Conservation (phyloP, 116 monocot species). For the Iris pallida region DNA sequence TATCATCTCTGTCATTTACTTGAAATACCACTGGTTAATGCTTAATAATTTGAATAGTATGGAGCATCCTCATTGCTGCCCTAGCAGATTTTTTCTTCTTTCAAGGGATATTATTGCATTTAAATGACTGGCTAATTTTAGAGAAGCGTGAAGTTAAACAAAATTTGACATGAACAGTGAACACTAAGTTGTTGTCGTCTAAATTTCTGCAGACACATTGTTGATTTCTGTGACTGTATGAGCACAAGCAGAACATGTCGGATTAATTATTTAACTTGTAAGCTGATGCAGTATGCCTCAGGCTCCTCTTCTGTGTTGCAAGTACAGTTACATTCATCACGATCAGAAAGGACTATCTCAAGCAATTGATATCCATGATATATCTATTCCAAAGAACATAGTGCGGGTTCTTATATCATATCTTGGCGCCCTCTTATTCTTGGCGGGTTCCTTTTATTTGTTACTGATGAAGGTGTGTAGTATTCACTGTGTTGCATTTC, state of each 20-base stretch:
- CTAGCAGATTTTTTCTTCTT: too few species aligned
- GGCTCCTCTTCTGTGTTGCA: neutral
- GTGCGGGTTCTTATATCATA: constrained; percentile 10
- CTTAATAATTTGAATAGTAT: too few species aligned
- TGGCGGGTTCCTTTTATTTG: constrained; percentile 11
- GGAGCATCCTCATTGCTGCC: too few species aligned
- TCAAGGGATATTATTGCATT: too few species aligned
- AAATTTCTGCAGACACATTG: neutral
- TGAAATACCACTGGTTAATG: too few species aligned
- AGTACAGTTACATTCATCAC: constrained; percentile 26
- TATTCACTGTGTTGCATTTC: neutral
- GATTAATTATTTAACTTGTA: too few species aligned
- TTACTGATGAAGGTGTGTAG: constrained; percentile 28
- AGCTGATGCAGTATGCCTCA: neutral
- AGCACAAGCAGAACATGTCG: too few species aligned
- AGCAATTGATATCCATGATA: constrained; percentile 43
- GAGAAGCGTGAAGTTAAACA: too few species aligned
- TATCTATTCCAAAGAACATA: constrained; percentile 29
- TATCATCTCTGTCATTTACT: too few species aligned
- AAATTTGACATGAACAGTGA: too few species aligned
- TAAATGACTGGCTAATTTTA: too few species aligned
- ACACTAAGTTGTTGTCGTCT: neutral
- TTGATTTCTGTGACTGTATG: too few species aligned
- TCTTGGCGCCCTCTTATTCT: constrained; percentile 13
- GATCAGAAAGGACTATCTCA: neutral